Percentiles rank a stretch among this genome's conserved stretches.
Evolutionary conservation across 1,284 basidiomycete genomes (phyloP).

Genomic region (Trametes polyzona): DNA sequence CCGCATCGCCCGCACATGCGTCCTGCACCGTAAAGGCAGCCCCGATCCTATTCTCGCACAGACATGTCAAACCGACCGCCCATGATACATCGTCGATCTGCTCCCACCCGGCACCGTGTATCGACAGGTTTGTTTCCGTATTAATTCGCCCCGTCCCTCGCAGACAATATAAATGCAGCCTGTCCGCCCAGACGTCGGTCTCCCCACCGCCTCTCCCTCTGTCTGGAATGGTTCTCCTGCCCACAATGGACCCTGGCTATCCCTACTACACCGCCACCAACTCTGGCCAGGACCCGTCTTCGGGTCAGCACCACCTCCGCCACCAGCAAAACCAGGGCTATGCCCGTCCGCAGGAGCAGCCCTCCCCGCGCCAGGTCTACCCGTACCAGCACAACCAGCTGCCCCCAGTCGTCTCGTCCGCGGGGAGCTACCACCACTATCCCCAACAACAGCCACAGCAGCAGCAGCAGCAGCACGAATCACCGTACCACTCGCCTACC

Average conservation of each 20-base stretch:
- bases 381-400: slow-evolving; percentile 9
- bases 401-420: background rate
- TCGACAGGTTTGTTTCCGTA: slow-evolving; percentile 22
- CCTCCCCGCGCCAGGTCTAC: slow-evolving; percentile 8
- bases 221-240: slow-evolving; percentile 17
- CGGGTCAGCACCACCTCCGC: slow-evolving; percentile 7
- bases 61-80: slow-evolving; percentile 21
- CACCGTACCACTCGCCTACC: slow-evolving; percentile 12
- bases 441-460: slow-evolving; percentile 7
- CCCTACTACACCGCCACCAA: slow-evolving; percentile 19
- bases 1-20: slow-evolving; percentile 14
- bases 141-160: slow-evolving; percentile 3
- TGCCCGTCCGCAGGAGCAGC: slow-evolving; percentile 16
- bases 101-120: slow-evolving; percentile 24
- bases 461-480: slow-evolving; percentile 1
- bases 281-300: slow-evolving; percentile 11
- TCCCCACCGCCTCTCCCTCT: slow-evolving; percentile 4
- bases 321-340: slow-evolving; percentile 12
- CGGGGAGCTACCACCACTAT: slow-evolving; percentile 10
- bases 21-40: slow-evolving; percentile 13
- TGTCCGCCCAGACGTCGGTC: background rate
- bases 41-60: slow-evolving; percentile 10
- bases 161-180: slow-evolving; percentile 17
- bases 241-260: slow-evolving; percentile 25
- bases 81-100: slow-evolving; percentile 30